Conservation (phyloP, 257 asterid genomes). For the Marsdenia floribunda region DNA sequence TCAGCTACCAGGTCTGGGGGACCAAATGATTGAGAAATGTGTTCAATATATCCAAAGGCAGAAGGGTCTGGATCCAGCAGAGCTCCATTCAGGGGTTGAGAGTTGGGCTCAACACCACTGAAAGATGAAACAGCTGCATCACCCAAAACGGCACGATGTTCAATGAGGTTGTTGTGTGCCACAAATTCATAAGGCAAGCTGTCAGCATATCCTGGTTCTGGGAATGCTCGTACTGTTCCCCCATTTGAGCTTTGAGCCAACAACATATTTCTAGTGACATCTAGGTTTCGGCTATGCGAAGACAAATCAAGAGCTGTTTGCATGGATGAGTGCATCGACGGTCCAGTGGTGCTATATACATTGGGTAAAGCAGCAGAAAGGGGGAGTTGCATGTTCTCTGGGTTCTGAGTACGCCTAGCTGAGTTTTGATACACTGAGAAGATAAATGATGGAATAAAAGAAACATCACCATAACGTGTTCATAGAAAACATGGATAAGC, state of each 20-base stretch:
- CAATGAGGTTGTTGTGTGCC: constrained; percentile 49
- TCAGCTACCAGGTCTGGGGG: constrained; percentile 53
- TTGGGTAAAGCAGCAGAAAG: constrained; percentile 25
- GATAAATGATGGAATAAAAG: constrained; percentile 11
- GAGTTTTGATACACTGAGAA: constrained; percentile 52
- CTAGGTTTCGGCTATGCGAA: constrained; percentile 35
- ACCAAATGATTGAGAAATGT: constrained; percentile 42
- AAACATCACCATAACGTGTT: constrained; percentile 8
- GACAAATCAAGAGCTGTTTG: constrained; percentile 41
- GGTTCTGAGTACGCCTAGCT: constrained; percentile 29
- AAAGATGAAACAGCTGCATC: constrained; percentile 62
- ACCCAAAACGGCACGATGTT: constrained; percentile 50
- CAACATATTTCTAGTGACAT: constrained; percentile 42
- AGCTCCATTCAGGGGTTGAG: constrained; percentile 50
- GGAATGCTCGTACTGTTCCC: constrained; percentile 42
- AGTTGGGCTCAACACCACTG: constrained; percentile 56
- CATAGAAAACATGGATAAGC: background rate
- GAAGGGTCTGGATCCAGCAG: constrained; percentile 56
- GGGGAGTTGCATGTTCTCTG: constrained; percentile 43
- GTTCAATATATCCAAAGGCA: constrained; percentile 54
- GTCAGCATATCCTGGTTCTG: constrained; percentile 55
- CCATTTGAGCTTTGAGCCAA: constrained; percentile 46
- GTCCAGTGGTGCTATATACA: constrained; percentile 37
- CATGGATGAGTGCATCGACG: constrained; percentile 42
- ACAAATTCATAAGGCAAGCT: constrained; percentile 49